phyloP scores from a whole-genome alignment of 2,329 filamentous ascomycete species.

The Fusarium sp. region DNA sequence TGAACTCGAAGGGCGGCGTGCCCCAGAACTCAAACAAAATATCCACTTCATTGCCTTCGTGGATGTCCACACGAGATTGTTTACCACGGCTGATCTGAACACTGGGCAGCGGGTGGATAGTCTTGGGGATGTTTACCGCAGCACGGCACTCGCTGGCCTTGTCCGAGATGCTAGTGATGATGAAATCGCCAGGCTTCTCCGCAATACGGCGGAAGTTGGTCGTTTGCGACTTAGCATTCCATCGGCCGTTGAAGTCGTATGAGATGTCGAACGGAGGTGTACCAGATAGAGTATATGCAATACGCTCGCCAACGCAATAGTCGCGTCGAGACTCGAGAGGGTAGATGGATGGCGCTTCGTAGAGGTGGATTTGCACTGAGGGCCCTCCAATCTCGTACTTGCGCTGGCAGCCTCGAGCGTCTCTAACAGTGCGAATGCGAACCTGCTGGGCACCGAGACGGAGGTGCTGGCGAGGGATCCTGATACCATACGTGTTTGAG shows the following conservation, averaged over 20 bases:
- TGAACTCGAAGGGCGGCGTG: slow-evolving; percentile 96
- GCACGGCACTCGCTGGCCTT: slow-evolving; percentile 89
- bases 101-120: slow-evolving; percentile 90
- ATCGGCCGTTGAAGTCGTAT: slow-evolving; percentile 86
- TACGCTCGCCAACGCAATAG: slow-evolving; percentile 95
- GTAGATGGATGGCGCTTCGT: slow-evolving; percentile 91
- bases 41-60: slow-evolving; percentile 94
- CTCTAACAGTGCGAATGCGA: slow-evolving; percentile 88
- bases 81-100: slow-evolving; percentile 89
- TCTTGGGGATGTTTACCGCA: slow-evolving; percentile 78
- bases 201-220: slow-evolving; percentile 94
- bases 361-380: slow-evolving; percentile 89
- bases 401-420: slow-evolving; percentile 85
- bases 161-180: slow-evolving; percentile 87
- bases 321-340: slow-evolving; percentile 85
- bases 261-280: slow-evolving; percentile 91
- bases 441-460: slow-evolving; percentile 90
- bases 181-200: slow-evolving; percentile 88
- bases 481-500: slow-evolving; percentile 78
- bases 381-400: slow-evolving; percentile 77
- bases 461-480: slow-evolving; percentile 84
- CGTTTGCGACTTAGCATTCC: slow-evolving; percentile 80
- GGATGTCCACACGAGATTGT: slow-evolving; percentile 87
- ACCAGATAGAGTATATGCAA: slow-evolving; percentile 91
- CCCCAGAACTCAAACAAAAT: slow-evolving; percentile 96